Conservation (phyloP, 768 basidiomycete genomes). For the Termitomyces sp. region DNA sequence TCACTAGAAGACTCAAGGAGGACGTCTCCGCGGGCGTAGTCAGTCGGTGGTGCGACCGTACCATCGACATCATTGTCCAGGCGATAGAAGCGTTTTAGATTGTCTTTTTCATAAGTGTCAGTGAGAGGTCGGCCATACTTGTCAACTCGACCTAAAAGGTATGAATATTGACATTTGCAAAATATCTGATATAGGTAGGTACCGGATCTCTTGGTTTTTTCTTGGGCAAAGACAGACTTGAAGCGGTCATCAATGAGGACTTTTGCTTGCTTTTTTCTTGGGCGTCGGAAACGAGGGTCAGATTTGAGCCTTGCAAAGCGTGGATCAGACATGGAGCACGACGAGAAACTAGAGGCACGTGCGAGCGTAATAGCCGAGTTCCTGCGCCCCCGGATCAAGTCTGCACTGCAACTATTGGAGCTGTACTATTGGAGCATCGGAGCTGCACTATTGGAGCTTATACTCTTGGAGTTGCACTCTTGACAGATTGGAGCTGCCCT, state of each 20-base stretch:
- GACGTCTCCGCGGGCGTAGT: slow-evolving; percentile 88
- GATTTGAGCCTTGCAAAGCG: slow-evolving; percentile 83
- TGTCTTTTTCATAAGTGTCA: slow-evolving; percentile 65
- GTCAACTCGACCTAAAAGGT: slow-evolving; percentile 59
- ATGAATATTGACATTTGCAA: background rate
- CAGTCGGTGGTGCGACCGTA: slow-evolving; percentile 36
- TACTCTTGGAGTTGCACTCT: too few relatives aligned
- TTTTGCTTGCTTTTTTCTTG: slow-evolving; percentile 74
- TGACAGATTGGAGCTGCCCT: too few relatives aligned
- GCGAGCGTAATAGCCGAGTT: background rate
- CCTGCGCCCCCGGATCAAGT: too few relatives aligned
- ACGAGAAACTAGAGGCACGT: slow-evolving; percentile 9
- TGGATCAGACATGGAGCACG: slow-evolving; percentile 60
- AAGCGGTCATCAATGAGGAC: slow-evolving; percentile 91
- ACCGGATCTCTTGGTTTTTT: slow-evolving; percentile 26
- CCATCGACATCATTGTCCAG: slow-evolving; percentile 35
- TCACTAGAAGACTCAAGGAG: slow-evolving; percentile 87
- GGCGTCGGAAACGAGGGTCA: slow-evolving; percentile 89
- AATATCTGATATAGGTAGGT: background rate
- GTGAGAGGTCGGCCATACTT: slow-evolving; percentile 82
- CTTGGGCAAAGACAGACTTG: slow-evolving; percentile 62
- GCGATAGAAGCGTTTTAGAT: slow-evolving; percentile 76
- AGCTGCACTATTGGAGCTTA: too few relatives aligned
- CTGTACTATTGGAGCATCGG: too few relatives aligned
- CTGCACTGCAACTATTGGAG: too few relatives aligned